phyloP scores from a whole-genome alignment of 306 rosid species.

The peach (Prunus persica) region DNA sequence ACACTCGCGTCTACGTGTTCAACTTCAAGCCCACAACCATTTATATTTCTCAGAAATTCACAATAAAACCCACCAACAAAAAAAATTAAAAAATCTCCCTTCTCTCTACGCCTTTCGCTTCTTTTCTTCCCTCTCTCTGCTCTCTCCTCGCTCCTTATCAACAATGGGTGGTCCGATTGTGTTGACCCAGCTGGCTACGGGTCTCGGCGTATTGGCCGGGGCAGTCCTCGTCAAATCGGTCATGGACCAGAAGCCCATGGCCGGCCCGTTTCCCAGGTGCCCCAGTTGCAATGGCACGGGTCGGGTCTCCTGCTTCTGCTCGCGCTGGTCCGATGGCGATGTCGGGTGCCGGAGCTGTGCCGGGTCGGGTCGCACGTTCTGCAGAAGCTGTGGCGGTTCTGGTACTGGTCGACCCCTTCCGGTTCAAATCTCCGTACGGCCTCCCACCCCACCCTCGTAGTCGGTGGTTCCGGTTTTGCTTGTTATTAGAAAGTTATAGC shows the following conservation, averaged over 20 bases:
- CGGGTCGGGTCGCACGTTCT: slow-evolving; percentile 77
- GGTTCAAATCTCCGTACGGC: slow-evolving; percentile 49
- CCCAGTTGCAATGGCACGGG: slow-evolving; percentile 86
- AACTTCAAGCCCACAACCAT: slow-evolving; percentile 45
- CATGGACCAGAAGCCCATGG: slow-evolving; percentile 85
- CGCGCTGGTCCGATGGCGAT: slow-evolving; percentile 94
- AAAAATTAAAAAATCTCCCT: background rate
- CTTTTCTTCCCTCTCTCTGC: background rate
- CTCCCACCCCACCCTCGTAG: slow-evolving; percentile 47
- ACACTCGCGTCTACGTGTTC: slow-evolving; percentile 55
- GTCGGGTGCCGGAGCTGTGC: slow-evolving; percentile 76
- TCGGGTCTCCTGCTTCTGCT: slow-evolving; percentile 69
- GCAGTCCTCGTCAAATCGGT: slow-evolving; percentile 75
- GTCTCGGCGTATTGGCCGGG: slow-evolving; percentile 81
- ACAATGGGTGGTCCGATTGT: slow-evolving; percentile 58
- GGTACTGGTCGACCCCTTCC: slow-evolving; percentile 89
- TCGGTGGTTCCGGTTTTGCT: slow-evolving; percentile 8
- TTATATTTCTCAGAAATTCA: slow-evolving; percentile 14
- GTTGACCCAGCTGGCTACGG: slow-evolving; percentile 75
- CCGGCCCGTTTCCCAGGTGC: slow-evolving; percentile 73
- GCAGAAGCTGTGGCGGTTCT: slow-evolving; percentile 80
- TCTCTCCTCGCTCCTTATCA: background rate
- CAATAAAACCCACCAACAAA: background rate
- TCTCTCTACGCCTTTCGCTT: background rate
- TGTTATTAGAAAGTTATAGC: background rate